Base-by-base conservation (phyloP, 805 yeast genomes). In the Blastobotrys robertii region DNA sequence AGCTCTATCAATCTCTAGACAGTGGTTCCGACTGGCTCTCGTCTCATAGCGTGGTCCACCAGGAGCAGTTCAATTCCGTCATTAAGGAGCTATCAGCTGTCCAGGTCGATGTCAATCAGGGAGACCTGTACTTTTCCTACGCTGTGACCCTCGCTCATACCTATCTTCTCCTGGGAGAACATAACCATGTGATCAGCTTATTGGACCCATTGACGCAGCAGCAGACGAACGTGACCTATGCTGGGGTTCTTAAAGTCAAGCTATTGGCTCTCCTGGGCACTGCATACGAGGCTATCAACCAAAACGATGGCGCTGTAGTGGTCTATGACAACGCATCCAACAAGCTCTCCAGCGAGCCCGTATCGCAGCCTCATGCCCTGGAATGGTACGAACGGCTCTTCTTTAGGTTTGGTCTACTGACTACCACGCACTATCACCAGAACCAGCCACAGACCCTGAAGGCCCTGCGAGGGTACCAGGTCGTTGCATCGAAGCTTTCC, bases 301-400 rank as follows among this genome's bases (percentile, higher is more conserved):
- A 44, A 8, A n/a, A 44, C 8, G 49, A 43, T n/a, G 41, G 43
- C 11, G 58, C 58, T n/a, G 33, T 47, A 3, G 43, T 37, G 22
- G 39, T 51, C 16, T 48, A 46, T 25, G 34, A 41, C 31, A 37
- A 40, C 25, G 39, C 43, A 42, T 34, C 19, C 30, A 37, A 41
- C 13, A 41, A 38, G 36, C 41, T 36, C 22, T 14, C 39, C 16
- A 19, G 33, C 13, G 9, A 12, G 12, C 29, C 39, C 15, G 53
- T 66, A 4, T 34, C 55, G 10, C 66, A 64, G 2, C 60, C 64
- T 9, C 73, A 69, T 50, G 57, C 53, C 2, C 60, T 66, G 63
- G 63, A 64, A 44, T 68, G 69, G 68, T 50, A 50, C 34, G 68
- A 67, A 56, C 52, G 70, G 44, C 45, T 69, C 30, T 62, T 57